Evolutionary conservation across 2,329 filamentous ascomycete species (phyloP), one percentile per base, ranked within the genome.

Genomic region (Monosporascus sp.): DNA sequence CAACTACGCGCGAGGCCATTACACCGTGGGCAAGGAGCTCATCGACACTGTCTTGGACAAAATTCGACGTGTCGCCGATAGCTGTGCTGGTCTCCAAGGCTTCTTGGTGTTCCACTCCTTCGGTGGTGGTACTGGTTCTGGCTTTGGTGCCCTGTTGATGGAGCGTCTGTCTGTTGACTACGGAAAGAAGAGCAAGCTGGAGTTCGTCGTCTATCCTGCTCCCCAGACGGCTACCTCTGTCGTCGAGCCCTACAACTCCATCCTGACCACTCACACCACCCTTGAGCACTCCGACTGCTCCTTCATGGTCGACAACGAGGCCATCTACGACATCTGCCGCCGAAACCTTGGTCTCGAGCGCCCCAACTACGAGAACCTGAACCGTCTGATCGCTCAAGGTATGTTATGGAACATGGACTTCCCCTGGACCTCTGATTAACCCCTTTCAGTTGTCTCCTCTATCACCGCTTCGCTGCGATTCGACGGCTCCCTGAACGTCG

Each of bases 31-130:
- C 74, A 97, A 97, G 85, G 94, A 99, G 83, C 86, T 99, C 76
- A 97, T 97, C 67, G 94, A 99, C 75, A 87, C 92, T 74, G 94
- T 97, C 59, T 81, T 97, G 65, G 94, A 99, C 83, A 96, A 96
- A 85, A 89, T 99, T 64, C 90, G 94, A 75, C 90, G 90, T 67
- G 92, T 97, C 66, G 93, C 94, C 76, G 92, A 99, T 77, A 95
- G 94, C 85, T 99, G 94, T 77, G 88, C 89, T 66, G 93, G 92
- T 78, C 91, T 99, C 55, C 94, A 99, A 77, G 94, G 94, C 70
- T 99, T 99, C 88, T 84, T 97, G 63, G 92, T 99, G 71, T 97
- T 97, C 89, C 94, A 99, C 87, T 97, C 93, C 56, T 97, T 99
- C 74, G 94, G 94, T 78, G 94, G 94, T 77, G 94, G 94, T 81